Evolutionary conservation across 805 yeast genomes (phyloP).

Genomic region (Alloascoidea hylecoeti): DNA sequence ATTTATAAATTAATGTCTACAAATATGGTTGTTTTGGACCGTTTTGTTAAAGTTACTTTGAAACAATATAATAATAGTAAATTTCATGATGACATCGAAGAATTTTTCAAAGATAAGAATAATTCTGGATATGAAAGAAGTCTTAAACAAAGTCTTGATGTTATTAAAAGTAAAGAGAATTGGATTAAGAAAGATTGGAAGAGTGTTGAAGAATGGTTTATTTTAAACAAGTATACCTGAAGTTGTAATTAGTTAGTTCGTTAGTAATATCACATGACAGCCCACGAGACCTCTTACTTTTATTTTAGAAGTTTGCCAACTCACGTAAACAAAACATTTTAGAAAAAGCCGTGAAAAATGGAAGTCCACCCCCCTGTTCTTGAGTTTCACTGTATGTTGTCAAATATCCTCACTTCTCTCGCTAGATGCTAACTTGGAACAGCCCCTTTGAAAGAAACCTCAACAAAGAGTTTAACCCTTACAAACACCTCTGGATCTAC

Average conservation of each 20-base stretch:
- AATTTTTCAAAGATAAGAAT: slow-evolving; percentile 31
- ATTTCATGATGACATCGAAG: slow-evolving; percentile 21
- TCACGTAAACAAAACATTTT: too few relatives aligned
- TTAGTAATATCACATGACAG: too few relatives aligned
- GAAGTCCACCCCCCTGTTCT: background rate
- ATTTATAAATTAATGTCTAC: slow-evolving; percentile 29
- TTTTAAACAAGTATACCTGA: slow-evolving; percentile 10
- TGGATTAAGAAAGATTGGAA: slow-evolving; percentile 35
- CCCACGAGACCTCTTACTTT: too few relatives aligned
- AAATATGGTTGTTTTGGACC: slow-evolving; percentile 36
- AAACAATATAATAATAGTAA: slow-evolving; percentile 20
- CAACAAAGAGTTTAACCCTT: background rate
- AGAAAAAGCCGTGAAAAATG: too few relatives aligned
- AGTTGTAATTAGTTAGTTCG: too few relatives aligned
- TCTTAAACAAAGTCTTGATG: slow-evolving; percentile 40
- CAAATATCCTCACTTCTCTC: background rate
- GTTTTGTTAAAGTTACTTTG: slow-evolving; percentile 25
- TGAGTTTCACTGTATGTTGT: background rate
- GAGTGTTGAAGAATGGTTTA: slow-evolving; percentile 30
- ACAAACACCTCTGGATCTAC: background rate
- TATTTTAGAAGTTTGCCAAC: too few relatives aligned
- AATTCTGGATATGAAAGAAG: slow-evolving; percentile 45
- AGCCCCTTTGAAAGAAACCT: background rate
- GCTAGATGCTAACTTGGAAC: background rate
- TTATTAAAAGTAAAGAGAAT: slow-evolving; percentile 28